These are phyloP conservation scores for Barnettozyma wickerhamii DNA, from an alignment of 805 yeast species.

Conservation along the genomic window DNA sequence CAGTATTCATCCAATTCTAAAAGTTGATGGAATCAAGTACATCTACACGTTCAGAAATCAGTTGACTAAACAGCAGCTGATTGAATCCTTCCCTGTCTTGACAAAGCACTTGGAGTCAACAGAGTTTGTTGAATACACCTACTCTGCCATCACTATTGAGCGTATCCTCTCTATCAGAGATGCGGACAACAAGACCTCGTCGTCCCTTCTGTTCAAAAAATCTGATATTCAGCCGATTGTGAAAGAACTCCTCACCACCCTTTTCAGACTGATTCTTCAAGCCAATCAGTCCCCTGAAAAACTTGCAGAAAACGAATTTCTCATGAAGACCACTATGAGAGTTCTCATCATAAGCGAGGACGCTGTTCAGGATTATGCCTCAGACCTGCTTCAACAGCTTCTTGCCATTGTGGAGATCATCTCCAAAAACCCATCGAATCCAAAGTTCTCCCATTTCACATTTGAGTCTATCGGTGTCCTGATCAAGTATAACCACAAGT, in stretches of 20 bases:
- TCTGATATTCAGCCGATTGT: constrained; percentile 64
- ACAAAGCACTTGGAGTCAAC: constrained; percentile 61
- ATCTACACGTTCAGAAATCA: constrained; percentile 90
- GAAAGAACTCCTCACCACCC: constrained; percentile 55
- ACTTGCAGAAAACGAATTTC: constrained; percentile 89
- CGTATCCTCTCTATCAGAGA: constrained; percentile 76
- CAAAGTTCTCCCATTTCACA: constrained; percentile 83
- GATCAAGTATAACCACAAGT: constrained; percentile 43
- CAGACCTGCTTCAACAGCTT: constrained; percentile 56
- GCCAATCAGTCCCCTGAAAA: constrained; percentile 75
- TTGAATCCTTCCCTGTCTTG: constrained; percentile 74
- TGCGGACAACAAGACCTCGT: constrained; percentile 31
- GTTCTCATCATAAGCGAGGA: constrained; percentile 71
- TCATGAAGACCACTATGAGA: constrained; percentile 86
- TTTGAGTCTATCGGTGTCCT: constrained; percentile 86
- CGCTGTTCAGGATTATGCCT: constrained; percentile 41
- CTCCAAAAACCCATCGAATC: constrained; percentile 90
- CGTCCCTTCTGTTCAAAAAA: constrained; percentile 57
- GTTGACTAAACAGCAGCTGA: constrained; percentile 77
- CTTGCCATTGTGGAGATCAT: constrained; percentile 66
- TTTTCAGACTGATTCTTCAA: constrained; percentile 62
- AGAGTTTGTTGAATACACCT: constrained; percentile 84
- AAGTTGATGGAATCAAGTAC: constrained; percentile 90
- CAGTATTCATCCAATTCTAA: constrained; percentile 67
- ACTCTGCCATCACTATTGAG: constrained; percentile 90